A percentile compares a stretch with the other conserved stretches of the same genome.
Evolutionary conservation across 1,284 basidiomycete species (phyloP).

Genomic region (Pascua guehoae): DNA sequence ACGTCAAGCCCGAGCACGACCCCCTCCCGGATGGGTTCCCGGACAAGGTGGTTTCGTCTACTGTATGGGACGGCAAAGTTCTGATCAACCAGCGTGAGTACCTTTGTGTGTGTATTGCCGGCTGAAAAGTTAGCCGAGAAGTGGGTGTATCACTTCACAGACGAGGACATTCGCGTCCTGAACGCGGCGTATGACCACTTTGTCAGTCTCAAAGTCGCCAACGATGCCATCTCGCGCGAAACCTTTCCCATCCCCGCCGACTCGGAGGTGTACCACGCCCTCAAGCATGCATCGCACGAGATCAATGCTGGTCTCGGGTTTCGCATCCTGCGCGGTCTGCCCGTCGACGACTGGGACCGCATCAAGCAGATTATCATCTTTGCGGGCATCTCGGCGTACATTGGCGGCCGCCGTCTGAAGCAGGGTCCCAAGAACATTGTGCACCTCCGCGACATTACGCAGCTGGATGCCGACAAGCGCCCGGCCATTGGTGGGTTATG

Average conservation of each 20-base stretch:
- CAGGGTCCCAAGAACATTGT: conserved; percentile 20
- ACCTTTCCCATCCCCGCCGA: conserved; percentile 25
- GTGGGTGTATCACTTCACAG: too few relatives aligned
- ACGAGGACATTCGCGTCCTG: too few relatives aligned
- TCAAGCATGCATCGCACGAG: conserved; percentile 14
- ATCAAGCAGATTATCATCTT: conserved; percentile 25
- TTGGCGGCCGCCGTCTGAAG: conserved; percentile 13
- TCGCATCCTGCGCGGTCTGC: conserved; percentile 25
- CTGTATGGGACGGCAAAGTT: too few relatives aligned
- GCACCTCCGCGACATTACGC: conserved; percentile 29
- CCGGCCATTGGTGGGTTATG: conserved; percentile 14
- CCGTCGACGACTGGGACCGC: conserved; percentile 22
- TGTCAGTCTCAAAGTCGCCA: too few relatives aligned
- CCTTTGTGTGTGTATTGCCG: too few relatives aligned
- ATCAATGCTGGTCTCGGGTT: conserved; percentile 25
- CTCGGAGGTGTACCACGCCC: conserved; percentile 14
- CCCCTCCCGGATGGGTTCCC: conserved; percentile 23
- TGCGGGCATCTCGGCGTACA: conserved; percentile 25
- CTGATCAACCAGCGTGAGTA: too few relatives aligned
- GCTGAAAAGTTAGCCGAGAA: too few relatives aligned
- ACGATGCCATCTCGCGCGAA: neutral
- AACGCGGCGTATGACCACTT: too few relatives aligned
- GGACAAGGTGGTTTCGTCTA: too few relatives aligned
- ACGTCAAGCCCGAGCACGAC: conserved; percentile 19
- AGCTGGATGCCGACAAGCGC: conserved; percentile 23